Conservation (phyloP, 2,329 filamentous ascomycete species). For the Lachnellula occidentalis region DNA sequence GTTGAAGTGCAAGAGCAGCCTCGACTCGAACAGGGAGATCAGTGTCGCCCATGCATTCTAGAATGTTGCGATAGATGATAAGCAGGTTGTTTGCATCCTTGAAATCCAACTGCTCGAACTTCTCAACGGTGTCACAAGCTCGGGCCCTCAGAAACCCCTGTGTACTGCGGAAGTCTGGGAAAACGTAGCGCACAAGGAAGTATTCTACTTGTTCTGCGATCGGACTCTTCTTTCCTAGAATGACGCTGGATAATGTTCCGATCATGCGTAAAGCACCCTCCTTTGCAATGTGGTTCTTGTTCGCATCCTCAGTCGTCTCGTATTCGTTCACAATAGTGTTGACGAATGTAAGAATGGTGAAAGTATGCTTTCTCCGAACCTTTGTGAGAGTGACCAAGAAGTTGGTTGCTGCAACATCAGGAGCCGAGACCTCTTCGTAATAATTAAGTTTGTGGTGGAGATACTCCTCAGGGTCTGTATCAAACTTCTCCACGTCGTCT, state of each 20-base stretch:
- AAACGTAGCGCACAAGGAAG: slow-evolving; percentile 96
- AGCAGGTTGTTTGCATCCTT: slow-evolving; percentile 94
- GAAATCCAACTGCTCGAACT: slow-evolving; percentile 96
- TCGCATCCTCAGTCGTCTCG: slow-evolving; percentile 73
- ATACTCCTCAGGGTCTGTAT: slow-evolving; percentile 92
- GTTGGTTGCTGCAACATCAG: slow-evolving; percentile 92
- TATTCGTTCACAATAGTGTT: slow-evolving; percentile 94
- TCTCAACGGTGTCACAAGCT: slow-evolving; percentile 95
- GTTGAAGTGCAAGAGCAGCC: slow-evolving; percentile 87
- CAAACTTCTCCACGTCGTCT: slow-evolving; percentile 89
- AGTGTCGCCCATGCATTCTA: slow-evolving; percentile 94
- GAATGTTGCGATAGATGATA: slow-evolving; percentile 91
- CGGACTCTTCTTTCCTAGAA: slow-evolving; percentile 95
- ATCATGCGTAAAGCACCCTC: slow-evolving; percentile 97
- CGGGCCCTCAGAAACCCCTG: slow-evolving; percentile 91
- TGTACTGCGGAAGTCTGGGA: slow-evolving; percentile 90
- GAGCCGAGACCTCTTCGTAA: slow-evolving; percentile 93
- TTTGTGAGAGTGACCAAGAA: slow-evolving; percentile 95
- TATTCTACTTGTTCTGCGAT: slow-evolving; percentile 98
- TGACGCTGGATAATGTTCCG: slow-evolving; percentile 86
- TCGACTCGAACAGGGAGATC: slow-evolving; percentile 91
- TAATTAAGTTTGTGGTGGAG: slow-evolving; percentile 96
- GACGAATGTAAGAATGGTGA: slow-evolving; percentile 89
- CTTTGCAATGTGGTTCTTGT: slow-evolving; percentile 93
- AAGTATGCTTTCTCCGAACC: slow-evolving; percentile 90